Conservation (phyloP, 1,139 yeast species). For the Meyerozyma elateridarum region DNA sequence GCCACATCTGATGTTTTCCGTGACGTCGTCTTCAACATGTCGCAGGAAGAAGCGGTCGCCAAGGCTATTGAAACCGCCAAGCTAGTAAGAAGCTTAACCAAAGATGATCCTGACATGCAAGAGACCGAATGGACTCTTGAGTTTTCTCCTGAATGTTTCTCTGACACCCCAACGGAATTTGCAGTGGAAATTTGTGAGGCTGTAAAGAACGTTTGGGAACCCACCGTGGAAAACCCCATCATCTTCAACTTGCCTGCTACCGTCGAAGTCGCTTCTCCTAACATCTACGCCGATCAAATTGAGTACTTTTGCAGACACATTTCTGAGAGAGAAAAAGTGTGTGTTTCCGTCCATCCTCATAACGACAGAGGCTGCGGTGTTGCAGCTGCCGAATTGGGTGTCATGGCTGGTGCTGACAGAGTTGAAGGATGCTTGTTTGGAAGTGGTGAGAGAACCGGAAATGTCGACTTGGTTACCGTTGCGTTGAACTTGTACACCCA, state of each 20-base stretch:
- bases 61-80: conserved; percentile 40
- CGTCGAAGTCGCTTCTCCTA: conserved; percentile 46
- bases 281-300: conserved; percentile 48
- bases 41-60: conserved; percentile 36
- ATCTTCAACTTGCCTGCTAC: conserved; percentile 49
- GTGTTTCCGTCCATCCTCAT: conserved; percentile 45
- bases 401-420: conserved; percentile 48
- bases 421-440: conserved; percentile 49
- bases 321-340: conserved; percentile 39
- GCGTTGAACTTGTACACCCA: conserved; percentile 47
- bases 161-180: conserved; percentile 41
- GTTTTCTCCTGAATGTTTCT: conserved; percentile 45
- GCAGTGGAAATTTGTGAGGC: conserved; percentile 45
- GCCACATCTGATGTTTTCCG: conserved; percentile 46
- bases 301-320: conserved; percentile 42
- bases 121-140: conserved; percentile 43
- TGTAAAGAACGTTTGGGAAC: conserved; percentile 45
- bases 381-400: conserved; percentile 47
- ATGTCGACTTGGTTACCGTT: conserved; percentile 45
- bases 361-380: conserved; percentile 50
- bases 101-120: conserved; percentile 31
- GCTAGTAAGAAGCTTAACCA: conserved; percentile 38
- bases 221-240: conserved; percentile 37
- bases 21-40: conserved; percentile 42
- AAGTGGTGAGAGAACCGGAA: conserved; percentile 48